Evolutionary conservation across 805 yeast species (phyloP).

Genomic region (Monosporozyma aerobia): DNA sequence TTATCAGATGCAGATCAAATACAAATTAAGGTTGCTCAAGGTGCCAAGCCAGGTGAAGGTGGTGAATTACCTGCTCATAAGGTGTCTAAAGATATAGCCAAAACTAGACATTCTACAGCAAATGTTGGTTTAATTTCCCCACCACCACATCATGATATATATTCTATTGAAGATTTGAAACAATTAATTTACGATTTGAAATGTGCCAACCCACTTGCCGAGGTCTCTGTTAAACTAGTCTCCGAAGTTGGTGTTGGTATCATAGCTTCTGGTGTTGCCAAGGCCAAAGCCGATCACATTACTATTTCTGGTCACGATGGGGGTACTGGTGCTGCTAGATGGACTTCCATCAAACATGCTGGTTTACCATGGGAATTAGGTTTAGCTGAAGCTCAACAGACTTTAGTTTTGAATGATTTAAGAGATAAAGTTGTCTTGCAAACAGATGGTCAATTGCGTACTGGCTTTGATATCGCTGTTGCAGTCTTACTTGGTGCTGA

Average conservation of each 20-base stretch:
- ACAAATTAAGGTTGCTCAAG: conserved; percentile 98
- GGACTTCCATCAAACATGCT: conserved; percentile 95
- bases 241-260: conserved; percentile 99
- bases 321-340: conserved; percentile 98
- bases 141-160: conserved; percentile 97
- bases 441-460: conserved; percentile 97
- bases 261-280: conserved; percentile 98
- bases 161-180: conserved; percentile 94
- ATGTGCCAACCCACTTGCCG: conserved; percentile 94
- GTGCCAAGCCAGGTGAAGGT: conserved; percentile 99
- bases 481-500: conserved; percentile 97
- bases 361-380: conserved; percentile 99
- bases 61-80: conserved; percentile 96
- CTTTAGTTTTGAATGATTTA: conserved; percentile 87
- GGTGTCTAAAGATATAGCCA: conserved; percentile 80
- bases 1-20: conserved; percentile 94
- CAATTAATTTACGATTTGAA: conserved; percentile 94
- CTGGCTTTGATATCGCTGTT: conserved; percentile 93
- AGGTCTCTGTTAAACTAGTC: conserved; percentile 92
- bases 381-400: conserved; percentile 95
- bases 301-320: conserved; percentile 97
- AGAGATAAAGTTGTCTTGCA: conserved; percentile 93
- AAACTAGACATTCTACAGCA: conserved; percentile 92
- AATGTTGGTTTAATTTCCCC: conserved; percentile 97
- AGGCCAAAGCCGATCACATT: conserved; percentile 96